phyloP scores from a whole-genome alignment of 805 yeast genomes.

The Yarrowia sp. region DNA sequence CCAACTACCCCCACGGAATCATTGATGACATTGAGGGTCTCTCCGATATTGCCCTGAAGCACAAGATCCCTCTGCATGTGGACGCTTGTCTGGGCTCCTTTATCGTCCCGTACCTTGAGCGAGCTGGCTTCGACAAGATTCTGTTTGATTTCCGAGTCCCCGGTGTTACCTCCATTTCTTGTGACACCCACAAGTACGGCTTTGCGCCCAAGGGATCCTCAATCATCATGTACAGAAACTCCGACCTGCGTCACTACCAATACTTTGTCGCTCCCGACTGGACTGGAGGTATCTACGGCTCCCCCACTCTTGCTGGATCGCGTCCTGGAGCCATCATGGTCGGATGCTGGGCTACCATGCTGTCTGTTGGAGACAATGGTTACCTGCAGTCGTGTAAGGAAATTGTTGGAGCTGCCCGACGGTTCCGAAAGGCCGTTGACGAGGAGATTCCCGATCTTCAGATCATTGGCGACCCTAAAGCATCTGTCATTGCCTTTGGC shows the following conservation, averaged over 20 bases:
- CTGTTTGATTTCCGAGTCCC: constrained; percentile 84
- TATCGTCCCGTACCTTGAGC: constrained; percentile 77
- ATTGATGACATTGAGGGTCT: constrained; percentile 84
- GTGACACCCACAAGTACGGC: constrained; percentile 99
- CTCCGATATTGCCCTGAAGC: constrained; percentile 65
- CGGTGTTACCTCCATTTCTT: constrained; percentile 95
- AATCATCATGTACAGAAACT: constrained; percentile 82
- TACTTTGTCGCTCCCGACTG: constrained; percentile 84
- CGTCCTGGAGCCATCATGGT: constrained; percentile 96
- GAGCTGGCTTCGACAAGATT: constrained; percentile 62
- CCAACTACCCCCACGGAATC: constrained; percentile 96
- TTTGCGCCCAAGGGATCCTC: constrained; percentile 98
- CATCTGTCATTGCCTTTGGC: constrained; percentile 81
- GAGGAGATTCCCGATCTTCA: constrained; percentile 61
- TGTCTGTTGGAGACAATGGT: constrained; percentile 84
- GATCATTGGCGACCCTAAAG: constrained; percentile 84
- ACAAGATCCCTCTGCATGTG: constrained; percentile 88
- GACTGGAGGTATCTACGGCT: constrained; percentile 95
- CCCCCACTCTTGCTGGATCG: constrained; percentile 96
- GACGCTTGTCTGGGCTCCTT: constrained; percentile 97
- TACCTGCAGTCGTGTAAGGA: constrained; percentile 69
- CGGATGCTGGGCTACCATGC: constrained; percentile 97
- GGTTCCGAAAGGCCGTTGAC: constrained; percentile 58
- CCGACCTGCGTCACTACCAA: constrained; percentile 74
- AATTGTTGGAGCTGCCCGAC: constrained; percentile 70